Conservation (phyloP, 2,329 filamentous ascomycete genomes). For the Fusarium abutilonis region DNA sequence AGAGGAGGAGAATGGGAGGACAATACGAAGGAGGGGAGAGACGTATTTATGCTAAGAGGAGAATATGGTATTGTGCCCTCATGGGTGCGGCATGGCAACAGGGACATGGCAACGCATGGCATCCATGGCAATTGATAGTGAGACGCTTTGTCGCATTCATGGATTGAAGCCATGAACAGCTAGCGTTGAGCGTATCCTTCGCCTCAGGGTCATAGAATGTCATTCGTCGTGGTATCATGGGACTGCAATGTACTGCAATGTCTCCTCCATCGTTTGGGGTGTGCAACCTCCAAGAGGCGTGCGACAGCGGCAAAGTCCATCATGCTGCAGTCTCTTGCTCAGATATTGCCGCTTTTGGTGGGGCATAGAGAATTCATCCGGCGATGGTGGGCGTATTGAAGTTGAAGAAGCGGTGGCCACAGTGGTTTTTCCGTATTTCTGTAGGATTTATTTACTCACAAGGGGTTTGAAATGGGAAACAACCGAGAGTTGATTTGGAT, state of each 20-base stretch:
- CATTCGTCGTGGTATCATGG: constrained; percentile 33
- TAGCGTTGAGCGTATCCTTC: constrained; percentile 5
- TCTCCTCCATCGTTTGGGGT: constrained; percentile 2
- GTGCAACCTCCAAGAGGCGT: constrained; percentile 19
- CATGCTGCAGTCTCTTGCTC: constrained; percentile 11
- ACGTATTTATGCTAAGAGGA: constrained; percentile 37
- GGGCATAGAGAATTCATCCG: constrained; percentile 43
- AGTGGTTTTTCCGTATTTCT: constrained; percentile 3
- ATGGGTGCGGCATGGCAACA: constrained; percentile 34
- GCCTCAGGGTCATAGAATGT: constrained; percentile 10
- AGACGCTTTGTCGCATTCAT: constrained; percentile 31
- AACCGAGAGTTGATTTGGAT: constrained; percentile 17
- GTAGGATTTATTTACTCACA: not conserved
- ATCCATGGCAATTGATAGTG: constrained; percentile 30
- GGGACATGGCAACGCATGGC: constrained; percentile 12
- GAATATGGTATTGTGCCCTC: constrained; percentile 29
- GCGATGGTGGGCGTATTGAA: constrained; percentile 30
- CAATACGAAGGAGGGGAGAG: constrained; percentile 22
- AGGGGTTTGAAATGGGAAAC: not conserved
- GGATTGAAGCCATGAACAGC: constrained; percentile 15
- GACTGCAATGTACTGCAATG: constrained; percentile 15
- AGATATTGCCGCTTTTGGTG: constrained; percentile 41
- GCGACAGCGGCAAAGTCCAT: constrained; percentile 29
- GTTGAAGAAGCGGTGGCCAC: constrained; percentile 17
- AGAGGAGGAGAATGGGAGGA: constrained; percentile 10